These are phyloP conservation scores for Excoecaria agallocha DNA, from an alignment of 345 rosid genomes.

Conservation along the genomic window DNA sequence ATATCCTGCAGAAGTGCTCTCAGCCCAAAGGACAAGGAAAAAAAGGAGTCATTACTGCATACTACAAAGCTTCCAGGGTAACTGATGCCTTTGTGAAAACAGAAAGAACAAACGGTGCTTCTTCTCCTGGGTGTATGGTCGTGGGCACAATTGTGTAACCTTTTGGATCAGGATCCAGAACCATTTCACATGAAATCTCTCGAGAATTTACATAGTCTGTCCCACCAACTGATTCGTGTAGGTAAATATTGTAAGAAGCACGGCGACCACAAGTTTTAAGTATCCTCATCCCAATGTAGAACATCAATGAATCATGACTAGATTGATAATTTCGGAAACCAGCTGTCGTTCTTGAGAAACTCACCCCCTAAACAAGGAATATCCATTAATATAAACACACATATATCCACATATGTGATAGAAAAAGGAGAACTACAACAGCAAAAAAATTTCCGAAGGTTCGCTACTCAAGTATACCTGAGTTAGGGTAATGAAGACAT, in stretches of 20 bases:
- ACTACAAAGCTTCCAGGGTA: conserved; percentile 72
- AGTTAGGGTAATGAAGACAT: conserved; percentile 93
- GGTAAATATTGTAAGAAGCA: conserved; percentile 89
- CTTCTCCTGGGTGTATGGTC: conserved; percentile 98
- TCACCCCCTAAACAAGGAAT: conserved; percentile 67
- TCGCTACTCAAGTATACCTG: conserved; percentile 53
- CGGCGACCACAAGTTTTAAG: conserved; percentile 97
- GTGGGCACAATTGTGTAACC: conserved; percentile 99
- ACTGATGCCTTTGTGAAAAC: conserved; percentile 90
- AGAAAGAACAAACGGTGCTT: conserved; percentile 97
- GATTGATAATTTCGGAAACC: conserved; percentile 95
- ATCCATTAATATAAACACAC: neutral
- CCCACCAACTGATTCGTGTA: conserved; percentile 98
- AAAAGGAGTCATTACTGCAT: conserved; percentile 4
- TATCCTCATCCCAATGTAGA: conserved; percentile 97
- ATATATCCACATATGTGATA: neutral
- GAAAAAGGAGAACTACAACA: neutral
- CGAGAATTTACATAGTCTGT: conserved; percentile 99
- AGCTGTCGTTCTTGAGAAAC: conserved; percentile 93
- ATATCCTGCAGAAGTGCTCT: conserved; percentile 25
- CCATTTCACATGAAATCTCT: conserved; percentile 99
- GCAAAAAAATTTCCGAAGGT: conserved; percentile 4
- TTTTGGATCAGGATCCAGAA: conserved; percentile 98
- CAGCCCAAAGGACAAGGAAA: conserved; percentile 25
- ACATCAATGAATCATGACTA: conserved; percentile 88